Evolutionary conservation across 345 rosid genomes (phyloP).

Genomic region (Salix udensis): DNA sequence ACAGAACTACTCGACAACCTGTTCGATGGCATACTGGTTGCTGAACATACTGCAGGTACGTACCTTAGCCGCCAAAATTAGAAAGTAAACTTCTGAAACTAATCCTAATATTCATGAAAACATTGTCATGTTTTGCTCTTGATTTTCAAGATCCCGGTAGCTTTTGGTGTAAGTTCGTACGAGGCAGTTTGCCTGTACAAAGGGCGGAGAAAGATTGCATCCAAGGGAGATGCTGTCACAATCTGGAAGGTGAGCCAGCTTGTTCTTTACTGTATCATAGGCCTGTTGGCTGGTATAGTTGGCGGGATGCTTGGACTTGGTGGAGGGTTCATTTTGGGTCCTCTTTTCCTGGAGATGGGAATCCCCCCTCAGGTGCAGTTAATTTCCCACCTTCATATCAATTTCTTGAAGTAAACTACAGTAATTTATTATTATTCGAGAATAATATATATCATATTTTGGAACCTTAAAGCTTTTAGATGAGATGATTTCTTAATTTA

Average conservation of each 20-base stretch:
- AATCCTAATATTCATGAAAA: neutral
- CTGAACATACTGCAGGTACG: conserved; percentile 19
- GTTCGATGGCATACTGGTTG: conserved; percentile 20
- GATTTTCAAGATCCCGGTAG: conserved; percentile 22
- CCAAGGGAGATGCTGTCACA: conserved; percentile 35
- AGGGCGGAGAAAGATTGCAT: conserved; percentile 35
- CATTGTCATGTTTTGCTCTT: neutral
- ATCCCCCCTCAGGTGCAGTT: conserved; percentile 35
- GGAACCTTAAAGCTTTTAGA: too few species aligned
- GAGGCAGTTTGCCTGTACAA: conserved; percentile 38
- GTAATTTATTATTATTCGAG: too few species aligned
- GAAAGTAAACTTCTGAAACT: too few species aligned
- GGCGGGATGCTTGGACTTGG: conserved; percentile 44
- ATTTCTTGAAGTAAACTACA: neutral
- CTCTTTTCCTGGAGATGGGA: conserved; percentile 42
- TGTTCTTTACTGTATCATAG: conserved; percentile 14
- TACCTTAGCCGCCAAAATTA: neutral
- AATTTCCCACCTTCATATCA: neutral
- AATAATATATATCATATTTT: too few species aligned
- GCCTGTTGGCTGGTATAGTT: conserved; percentile 29
- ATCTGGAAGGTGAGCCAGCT: conserved; percentile 20
- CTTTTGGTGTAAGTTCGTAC: conserved; percentile 12
- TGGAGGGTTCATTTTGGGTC: conserved; percentile 42
- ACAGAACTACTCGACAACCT: conserved; percentile 18
- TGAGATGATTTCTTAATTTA: too few species aligned